Conservation (phyloP, 139 green algal genomes). For the Chlorella sp. region DNA sequence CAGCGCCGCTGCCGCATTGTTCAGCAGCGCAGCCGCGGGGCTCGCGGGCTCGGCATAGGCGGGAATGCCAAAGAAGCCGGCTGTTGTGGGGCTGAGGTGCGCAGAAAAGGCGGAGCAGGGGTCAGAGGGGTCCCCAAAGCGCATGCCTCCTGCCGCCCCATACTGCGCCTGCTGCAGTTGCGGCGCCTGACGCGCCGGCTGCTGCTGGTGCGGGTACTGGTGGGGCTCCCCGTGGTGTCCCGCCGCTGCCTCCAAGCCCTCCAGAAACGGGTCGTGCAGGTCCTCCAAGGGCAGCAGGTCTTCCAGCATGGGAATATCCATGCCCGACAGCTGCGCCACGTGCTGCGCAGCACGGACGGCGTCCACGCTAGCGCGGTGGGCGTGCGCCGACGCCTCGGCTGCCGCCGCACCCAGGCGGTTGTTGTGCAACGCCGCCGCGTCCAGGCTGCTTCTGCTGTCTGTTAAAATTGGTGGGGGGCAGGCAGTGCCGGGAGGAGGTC, state of each 20-base stretch:
- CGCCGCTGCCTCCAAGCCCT: neutral
- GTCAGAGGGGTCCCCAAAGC: neutral
- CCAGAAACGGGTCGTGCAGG: constrained; percentile 31
- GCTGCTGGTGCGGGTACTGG: neutral
- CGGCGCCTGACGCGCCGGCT: neutral
- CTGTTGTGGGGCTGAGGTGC: neutral
- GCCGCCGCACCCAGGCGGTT: neutral
- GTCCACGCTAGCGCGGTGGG: neutral
- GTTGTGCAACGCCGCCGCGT: neutral
- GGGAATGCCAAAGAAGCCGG: neutral
- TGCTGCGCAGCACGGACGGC: neutral
- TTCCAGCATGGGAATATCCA: constrained; percentile 14
- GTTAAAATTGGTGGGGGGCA: neutral
- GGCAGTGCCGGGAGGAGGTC: neutral
- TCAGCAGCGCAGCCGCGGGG: neutral
- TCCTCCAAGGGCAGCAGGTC: constrained; percentile 25
- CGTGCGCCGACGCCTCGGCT: neutral
- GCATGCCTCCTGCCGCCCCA: too few species aligned
- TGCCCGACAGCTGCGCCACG: neutral
- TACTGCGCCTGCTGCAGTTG: neutral
- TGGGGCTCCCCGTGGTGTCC: neutral
- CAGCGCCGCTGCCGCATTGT: neutral
- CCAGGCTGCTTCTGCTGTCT: neutral
- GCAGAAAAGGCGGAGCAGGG: neutral
- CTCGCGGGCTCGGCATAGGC: constrained; percentile 13